These are phyloP conservation scores for Backusella macrospora DNA, from an alignment of 192 early-diverging fungal species.

Conservation along the genomic window DNA sequence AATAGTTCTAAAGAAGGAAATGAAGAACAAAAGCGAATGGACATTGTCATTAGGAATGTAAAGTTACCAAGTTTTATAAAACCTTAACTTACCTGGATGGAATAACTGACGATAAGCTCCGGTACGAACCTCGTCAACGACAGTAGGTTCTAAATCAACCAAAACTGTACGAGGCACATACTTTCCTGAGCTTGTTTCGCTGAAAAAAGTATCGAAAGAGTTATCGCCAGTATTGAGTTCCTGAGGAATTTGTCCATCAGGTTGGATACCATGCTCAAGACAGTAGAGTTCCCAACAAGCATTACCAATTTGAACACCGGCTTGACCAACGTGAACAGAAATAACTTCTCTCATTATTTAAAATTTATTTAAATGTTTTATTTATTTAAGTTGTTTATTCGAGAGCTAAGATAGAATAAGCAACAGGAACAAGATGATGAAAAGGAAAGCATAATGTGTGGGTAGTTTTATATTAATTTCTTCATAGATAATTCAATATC, in stretches of 20 bases:
- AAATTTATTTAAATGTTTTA: not conserved
- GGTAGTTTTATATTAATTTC: not conserved
- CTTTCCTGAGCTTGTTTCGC: conserved; percentile 46
- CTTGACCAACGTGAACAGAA: conserved; percentile 52
- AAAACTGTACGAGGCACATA: conserved; percentile 51
- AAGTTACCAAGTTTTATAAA: not conserved
- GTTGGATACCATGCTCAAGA: conserved; percentile 42
- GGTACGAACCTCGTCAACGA: conserved; percentile 52
- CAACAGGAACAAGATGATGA: not conserved
- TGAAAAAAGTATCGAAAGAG: conserved; percentile 49
- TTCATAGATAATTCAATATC: conserved; percentile 8
- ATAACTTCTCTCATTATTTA: conserved; percentile 49
- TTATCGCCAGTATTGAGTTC: conserved; percentile 39
- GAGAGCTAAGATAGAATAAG: not conserved
- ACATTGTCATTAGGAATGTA: not conserved
- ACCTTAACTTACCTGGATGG: conserved; percentile 45
- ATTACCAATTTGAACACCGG: conserved; percentile 86
- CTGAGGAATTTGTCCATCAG: conserved; percentile 40
- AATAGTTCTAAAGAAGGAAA: conserved; percentile 34
- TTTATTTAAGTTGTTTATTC: not conserved
- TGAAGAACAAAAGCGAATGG: not conserved
- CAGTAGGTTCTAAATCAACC: conserved; percentile 55
- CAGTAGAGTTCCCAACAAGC: conserved; percentile 79
- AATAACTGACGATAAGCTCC: conserved; percentile 50
- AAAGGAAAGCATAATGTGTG: not conserved